Evolutionary conservation across 2,329 filamentous ascomycete species (phyloP).

Genomic region (Arthrobotrys entomopaga): DNA sequence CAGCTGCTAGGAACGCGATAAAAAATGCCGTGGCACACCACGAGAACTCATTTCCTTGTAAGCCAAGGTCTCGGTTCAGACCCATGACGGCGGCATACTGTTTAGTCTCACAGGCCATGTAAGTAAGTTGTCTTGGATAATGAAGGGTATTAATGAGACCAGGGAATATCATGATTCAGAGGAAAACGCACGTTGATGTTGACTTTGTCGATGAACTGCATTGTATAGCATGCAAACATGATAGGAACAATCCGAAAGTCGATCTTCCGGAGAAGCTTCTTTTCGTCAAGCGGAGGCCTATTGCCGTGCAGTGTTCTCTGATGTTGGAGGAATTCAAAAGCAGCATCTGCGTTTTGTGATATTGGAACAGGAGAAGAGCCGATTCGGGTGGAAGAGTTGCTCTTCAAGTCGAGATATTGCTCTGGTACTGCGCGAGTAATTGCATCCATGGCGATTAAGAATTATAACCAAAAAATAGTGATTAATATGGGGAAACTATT

Average conservation of each 20-base stretch:
- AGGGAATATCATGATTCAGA: neutral
- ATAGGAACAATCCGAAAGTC: slow-evolving; percentile 71
- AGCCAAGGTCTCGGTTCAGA: slow-evolving; percentile 67
- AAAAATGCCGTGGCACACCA: slow-evolving; percentile 73
- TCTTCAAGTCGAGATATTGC: slow-evolving; percentile 43
- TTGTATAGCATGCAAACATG: slow-evolving; percentile 72
- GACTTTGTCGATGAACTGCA: slow-evolving; percentile 74
- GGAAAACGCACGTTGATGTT: slow-evolving; percentile 68
- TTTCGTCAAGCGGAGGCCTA: slow-evolving; percentile 62
- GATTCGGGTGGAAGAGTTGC: slow-evolving; percentile 29
- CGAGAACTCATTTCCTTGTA: slow-evolving; percentile 71
- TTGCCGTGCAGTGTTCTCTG: slow-evolving; percentile 24
- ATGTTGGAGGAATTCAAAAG: slow-evolving; percentile 54
- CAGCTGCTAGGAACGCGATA: slow-evolving; percentile 70
- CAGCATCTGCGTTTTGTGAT: slow-evolving; percentile 33
- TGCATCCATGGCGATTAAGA: slow-evolving; percentile 12
- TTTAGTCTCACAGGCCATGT: too few relatives aligned
- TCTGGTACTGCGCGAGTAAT: slow-evolving; percentile 15
- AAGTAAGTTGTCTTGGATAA: too few relatives aligned
- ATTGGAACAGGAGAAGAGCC: slow-evolving; percentile 1
- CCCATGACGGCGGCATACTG: slow-evolving; percentile 76
- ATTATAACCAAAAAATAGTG: neutral
- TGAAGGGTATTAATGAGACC: slow-evolving; percentile 4
- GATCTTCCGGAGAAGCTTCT: slow-evolving; percentile 67
- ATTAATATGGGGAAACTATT: too few relatives aligned